Evolutionary conservation across 2,329 filamentous ascomycete species (phyloP), one percentile per base, ranked within the genome.

Genomic region (Penicillium hesseltinei): DNA sequence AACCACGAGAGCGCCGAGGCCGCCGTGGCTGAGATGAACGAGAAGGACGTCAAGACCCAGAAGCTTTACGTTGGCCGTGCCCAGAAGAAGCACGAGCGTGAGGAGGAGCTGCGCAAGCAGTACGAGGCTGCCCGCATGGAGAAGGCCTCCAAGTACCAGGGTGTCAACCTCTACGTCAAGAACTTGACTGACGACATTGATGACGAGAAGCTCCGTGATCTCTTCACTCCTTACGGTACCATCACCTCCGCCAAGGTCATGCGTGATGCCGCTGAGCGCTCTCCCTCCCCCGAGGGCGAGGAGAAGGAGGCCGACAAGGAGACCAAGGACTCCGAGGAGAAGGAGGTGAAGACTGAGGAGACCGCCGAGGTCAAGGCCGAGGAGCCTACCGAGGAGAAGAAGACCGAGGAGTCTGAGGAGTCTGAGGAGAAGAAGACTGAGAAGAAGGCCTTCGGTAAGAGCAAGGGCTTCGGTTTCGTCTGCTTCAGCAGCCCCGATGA

Each of bases 401-500:
- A 84, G 60, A 80, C 84, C 68, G 70, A 79, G 60, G 78, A 81
- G 64, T 78, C 83, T 62, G 86, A 87, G 77, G 67, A 82, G 63
- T 76, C 81, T 48, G 75, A 79, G 56, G 78, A 84, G 62, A 83
- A 84, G 62, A 83, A 84, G 75, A 74, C 80, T 54, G 80, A 84
- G 71, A 86, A 86, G 80, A 85, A 84, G 76, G 75, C 81, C 51
- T 84, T 96, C 60, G 94, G 94, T 77, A 97, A 97, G 90, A 96
- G 92, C 88, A 99, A 97, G 85, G 94, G 94, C 76, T 99, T 99
- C 76, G 94, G 94, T 71, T 99, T 99, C 78, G 94, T 99, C 73
- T 99, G 94, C 89, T 99, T 99, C 84, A 94, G 90, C 85, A 97
- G 96, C 84, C 92, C 94, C 60, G 94, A 99, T 71, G 94, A 99